Base-by-base conservation (phyloP, 148 eudicot species). In the Camellia japonica region DNA sequence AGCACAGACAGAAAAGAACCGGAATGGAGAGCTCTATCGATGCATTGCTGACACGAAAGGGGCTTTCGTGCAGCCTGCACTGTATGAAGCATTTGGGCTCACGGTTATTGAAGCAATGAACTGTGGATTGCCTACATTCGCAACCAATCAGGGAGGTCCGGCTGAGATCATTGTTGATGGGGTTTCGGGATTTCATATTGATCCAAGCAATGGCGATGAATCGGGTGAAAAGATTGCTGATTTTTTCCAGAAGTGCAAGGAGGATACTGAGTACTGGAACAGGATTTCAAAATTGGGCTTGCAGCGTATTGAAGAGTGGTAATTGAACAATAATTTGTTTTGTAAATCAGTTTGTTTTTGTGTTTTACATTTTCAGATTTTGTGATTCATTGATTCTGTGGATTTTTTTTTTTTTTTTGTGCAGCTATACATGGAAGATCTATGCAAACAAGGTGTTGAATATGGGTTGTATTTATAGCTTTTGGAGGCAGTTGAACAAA, bases 381-480 rank as follows among this genome's bases (percentile, higher is more conserved):
- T 30, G 30, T 30, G 30, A 30, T 30, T 30, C 30, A 30, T 30
- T 30, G 30, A 30, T 30, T 30, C 30, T 30, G 30, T 30, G 30
- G 30, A 30, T 47, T 47, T 47, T 5, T 47, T 47, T 47, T 1
- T 52, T 71, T 12, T 19, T 79, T 14, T 72, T 76, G 69, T 83
- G 88, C 90, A 95, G 99, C 88, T 95, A 92, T 82, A 95, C 99
- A 78, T 95, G 99, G 99, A 93, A 93, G 89, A 95, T 95, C 46
- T 93, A 95, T 82, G 99, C 99, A 68, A 93, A 93, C 75, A 95
- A 90, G 87, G 86, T 90, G 79, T 77, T 95, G 90, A 93, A 95
- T 78, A 95, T 93, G 99, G 92, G 97, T 18, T 84, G 89, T 77
- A 85, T 90, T 23, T 95, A 93, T 69, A 83, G 82, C 80, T 95